phyloP scores from a whole-genome alignment of 441 rosid genomes.

The Euphorbia schlechtendalii region DNA sequence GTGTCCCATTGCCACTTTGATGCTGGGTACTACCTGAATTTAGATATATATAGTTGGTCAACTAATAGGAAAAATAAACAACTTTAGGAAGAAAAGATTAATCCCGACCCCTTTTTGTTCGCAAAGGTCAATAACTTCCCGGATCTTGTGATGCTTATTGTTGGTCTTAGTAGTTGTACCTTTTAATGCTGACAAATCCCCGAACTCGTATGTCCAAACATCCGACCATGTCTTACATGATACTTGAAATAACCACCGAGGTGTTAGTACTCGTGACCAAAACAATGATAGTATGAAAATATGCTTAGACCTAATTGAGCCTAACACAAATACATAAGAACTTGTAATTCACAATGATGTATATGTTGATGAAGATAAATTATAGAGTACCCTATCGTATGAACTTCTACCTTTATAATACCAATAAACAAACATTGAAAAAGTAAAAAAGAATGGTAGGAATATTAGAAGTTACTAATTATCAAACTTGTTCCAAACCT shows the following conservation, averaged over 20 bases:
- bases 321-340: too few species aligned
- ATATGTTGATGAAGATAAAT: too few species aligned
- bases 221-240: conserved; percentile 31
- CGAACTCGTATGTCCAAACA: conserved; percentile 32
- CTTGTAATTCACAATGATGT: too few species aligned
- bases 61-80: not conserved
- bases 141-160: conserved; percentile 27
- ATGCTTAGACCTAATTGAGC: too few species aligned
- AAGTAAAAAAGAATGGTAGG: too few species aligned
- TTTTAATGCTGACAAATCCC: conserved; percentile 20
- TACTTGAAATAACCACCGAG: conserved; percentile 14
- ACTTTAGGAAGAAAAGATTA: too few species aligned
- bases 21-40: conserved; percentile 27
- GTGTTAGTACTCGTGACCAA: not conserved
- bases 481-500: too few species aligned
- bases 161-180: conserved; percentile 17
- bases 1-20: conserved; percentile 34
- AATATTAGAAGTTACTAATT: too few species aligned
- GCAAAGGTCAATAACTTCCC: conserved; percentile 27
- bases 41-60: not conserved
- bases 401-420: too few species aligned
- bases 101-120: conserved; percentile 28
- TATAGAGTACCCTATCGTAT: too few species aligned
- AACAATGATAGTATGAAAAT: too few species aligned
- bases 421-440: too few species aligned